Evolutionary conservation across 371 early-diverging fungal genomes (phyloP).

Genomic region (Mortierella polycephala): DNA sequence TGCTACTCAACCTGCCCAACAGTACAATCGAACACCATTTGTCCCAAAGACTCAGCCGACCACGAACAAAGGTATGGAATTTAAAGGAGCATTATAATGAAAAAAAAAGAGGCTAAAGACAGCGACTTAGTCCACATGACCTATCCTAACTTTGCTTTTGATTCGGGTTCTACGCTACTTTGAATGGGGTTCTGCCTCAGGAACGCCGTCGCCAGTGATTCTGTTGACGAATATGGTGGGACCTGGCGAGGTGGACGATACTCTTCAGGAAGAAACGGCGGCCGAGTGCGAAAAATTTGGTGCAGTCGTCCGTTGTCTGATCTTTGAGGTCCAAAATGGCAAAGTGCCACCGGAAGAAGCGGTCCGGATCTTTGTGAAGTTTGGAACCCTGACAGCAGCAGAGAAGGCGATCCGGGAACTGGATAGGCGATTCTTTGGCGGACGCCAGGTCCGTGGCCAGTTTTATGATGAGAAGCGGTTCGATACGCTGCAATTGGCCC

Average conservation of each 20-base stretch:
- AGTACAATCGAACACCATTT: not conserved
- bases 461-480: conserved; percentile 66
- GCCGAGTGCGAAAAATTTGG: conserved; percentile 84
- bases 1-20: conserved; percentile 3
- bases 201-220: conserved; percentile 57
- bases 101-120: too few species aligned
- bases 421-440: conserved; percentile 83
- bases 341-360: conserved; percentile 68
- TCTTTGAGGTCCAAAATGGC: conserved; percentile 70
- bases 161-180: not conserved
- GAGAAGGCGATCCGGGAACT: conserved; percentile 68
- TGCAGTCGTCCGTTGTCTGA: conserved; percentile 71
- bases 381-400: conserved; percentile 62
- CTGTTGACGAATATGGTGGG: conserved; percentile 74
- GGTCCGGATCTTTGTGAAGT: conserved; percentile 80
- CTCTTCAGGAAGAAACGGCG: conserved; percentile 78
- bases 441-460: conserved; percentile 70
- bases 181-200: not conserved
- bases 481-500: conserved; percentile 67
- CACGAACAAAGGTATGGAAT: too few species aligned
- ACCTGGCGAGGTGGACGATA: conserved; percentile 79
- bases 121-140: too few species aligned
- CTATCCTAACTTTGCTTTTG: not conserved
- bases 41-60: too few species aligned
- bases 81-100: too few species aligned